phyloP scores from a whole-genome alignment of 768 basidiomycete genomes.

The Collybiopsis luxurians region DNA sequence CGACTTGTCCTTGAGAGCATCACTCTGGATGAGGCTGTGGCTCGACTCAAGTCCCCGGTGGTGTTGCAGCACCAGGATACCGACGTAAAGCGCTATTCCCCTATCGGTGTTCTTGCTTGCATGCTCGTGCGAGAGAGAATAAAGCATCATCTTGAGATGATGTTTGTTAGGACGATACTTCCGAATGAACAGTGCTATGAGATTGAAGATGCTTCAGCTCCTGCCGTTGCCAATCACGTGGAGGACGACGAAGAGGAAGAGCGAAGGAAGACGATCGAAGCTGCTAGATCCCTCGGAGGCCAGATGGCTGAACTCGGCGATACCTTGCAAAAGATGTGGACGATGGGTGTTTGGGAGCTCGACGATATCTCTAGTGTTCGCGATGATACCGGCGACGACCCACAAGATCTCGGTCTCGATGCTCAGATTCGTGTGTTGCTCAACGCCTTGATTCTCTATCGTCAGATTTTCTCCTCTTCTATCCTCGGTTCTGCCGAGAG shows the following conservation, averaged over 20 bases:
- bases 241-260: constrained; percentile 36
- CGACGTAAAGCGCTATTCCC: constrained; percentile 23
- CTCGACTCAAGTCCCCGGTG: constrained; percentile 25
- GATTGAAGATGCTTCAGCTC: background rate
- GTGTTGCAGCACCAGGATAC: constrained; percentile 14
- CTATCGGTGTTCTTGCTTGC: constrained; percentile 50
- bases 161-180: constrained; percentile 49
- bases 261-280: constrained; percentile 49
- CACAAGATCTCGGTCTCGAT: constrained; percentile 29
- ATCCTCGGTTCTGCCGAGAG: constrained; percentile 9
- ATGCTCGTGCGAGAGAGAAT: constrained; percentile 50
- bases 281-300: constrained; percentile 65
- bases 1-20: constrained; percentile 51
- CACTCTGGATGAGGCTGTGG: constrained; percentile 51
- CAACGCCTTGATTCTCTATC: constrained; percentile 58
- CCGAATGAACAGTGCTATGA: constrained; percentile 9
- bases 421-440: constrained; percentile 53
- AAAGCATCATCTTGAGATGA: constrained; percentile 44
- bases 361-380: constrained; percentile 24
- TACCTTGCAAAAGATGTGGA: constrained; percentile 57
- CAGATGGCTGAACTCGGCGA: constrained; percentile 49
- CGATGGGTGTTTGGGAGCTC: constrained; percentile 28
- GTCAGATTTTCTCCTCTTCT: constrained; percentile 49
- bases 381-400: constrained; percentile 18
- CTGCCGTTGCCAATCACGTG: background rate